A percentile compares a stretch with the other conserved stretches of the same genome.
phyloP scores from a whole-genome alignment of 352 stramenopile genomes.

The Blastocystis sp. region DNA sequence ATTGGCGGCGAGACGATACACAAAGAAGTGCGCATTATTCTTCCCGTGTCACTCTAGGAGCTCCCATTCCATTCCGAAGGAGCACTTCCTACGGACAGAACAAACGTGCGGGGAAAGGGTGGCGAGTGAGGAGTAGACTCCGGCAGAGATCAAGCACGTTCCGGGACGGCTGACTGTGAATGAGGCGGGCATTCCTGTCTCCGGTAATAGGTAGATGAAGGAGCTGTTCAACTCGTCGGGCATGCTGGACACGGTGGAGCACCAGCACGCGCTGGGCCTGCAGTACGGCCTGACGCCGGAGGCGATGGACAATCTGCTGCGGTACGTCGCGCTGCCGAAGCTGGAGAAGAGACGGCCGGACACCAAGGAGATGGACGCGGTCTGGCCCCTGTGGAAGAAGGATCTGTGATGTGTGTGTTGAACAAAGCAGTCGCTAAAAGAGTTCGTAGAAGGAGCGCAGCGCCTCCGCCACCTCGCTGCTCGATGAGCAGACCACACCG shows the following conservation, averaged over 20 bases:
- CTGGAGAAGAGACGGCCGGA: conserved; percentile 36
- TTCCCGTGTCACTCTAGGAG: conserved; percentile 6
- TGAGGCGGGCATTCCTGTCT: neutral
- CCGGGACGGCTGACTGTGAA: conserved; percentile 19
- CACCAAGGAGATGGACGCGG: conserved; percentile 48
- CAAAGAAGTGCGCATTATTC: neutral
- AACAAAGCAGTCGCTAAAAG: conserved; percentile 10
- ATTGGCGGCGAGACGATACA: neutral
- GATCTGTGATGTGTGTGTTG: conserved; percentile 16
- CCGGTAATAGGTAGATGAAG: neutral
- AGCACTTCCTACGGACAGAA: conserved; percentile 8
- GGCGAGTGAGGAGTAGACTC: conserved; percentile 18
- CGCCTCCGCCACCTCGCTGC: neutral
- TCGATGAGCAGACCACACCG: neutral
- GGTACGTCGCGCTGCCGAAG: conserved; percentile 25
- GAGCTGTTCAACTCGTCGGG: neutral
- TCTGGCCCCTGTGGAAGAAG: conserved; percentile 46
- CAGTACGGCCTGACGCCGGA: conserved; percentile 13
- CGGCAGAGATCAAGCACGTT: neutral
- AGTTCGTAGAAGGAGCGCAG: neutral
- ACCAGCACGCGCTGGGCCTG: neutral
- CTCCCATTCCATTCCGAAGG: conserved; percentile 34
- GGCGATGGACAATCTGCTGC: neutral
- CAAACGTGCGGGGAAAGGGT: neutral
- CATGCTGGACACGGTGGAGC: neutral